A percentile compares a stretch with the other conserved stretches of the same genome.
phyloP scores from a whole-genome alignment of 75 land plant species.

The Cupressus sempervirens region DNA sequence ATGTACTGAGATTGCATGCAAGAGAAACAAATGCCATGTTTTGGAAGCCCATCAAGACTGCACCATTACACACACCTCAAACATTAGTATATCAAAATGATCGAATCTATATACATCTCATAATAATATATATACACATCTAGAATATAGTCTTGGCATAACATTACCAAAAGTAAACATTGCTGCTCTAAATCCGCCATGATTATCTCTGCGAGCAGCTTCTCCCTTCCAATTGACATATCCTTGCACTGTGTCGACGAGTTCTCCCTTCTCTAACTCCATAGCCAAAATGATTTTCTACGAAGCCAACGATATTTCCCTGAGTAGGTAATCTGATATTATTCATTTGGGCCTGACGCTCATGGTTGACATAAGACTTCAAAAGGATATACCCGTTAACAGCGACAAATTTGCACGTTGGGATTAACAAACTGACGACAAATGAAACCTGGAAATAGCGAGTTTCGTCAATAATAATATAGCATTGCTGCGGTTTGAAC shows the following conservation, averaged over 20 bases:
- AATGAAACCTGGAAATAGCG: background rate
- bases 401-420: background rate
- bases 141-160: too few species aligned
- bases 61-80: background rate
- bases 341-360: too few species aligned
- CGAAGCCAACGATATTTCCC: too few species aligned
- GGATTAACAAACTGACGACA: background rate
- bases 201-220: background rate
- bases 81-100: too few species aligned
- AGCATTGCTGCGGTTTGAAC: too few species aligned
- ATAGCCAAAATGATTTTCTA: background rate
- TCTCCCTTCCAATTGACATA: background rate
- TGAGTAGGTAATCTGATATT: background rate
- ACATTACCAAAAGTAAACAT: background rate
- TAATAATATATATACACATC: too few species aligned
- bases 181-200: background rate
- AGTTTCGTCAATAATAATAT: too few species aligned
- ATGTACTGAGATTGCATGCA: slow-evolving; percentile 42
- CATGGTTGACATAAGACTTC: background rate
- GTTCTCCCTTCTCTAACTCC: background rate
- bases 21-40: slow-evolving; percentile 42
- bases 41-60: slow-evolving; percentile 54
- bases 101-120: too few species aligned
- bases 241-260: background rate
- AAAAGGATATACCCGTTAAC: too few species aligned